phyloP scores from a whole-genome alignment of 2,329 filamentous ascomycete genomes.

The Bisporella sp. region DNA sequence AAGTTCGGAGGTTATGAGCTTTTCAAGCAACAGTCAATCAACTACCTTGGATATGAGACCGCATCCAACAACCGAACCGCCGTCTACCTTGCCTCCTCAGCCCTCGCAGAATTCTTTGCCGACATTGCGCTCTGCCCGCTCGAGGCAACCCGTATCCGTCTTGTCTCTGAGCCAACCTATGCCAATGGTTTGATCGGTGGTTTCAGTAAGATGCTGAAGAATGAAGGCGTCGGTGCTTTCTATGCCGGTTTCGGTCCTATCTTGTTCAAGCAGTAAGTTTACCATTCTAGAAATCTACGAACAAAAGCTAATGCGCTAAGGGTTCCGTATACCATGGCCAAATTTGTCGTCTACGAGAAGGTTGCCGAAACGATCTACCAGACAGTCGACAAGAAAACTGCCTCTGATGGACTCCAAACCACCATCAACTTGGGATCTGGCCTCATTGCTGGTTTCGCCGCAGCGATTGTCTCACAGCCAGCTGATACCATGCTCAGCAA shows the following conservation, averaged over 20 bases:
- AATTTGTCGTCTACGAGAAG: slow-evolving; percentile 93
- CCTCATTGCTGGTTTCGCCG: slow-evolving; percentile 77
- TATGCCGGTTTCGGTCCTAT: slow-evolving; percentile 89
- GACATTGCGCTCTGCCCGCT: slow-evolving; percentile 85
- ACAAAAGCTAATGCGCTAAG: slow-evolving; percentile 32
- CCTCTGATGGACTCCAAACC: slow-evolving; percentile 66
- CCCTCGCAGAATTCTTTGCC: slow-evolving; percentile 60
- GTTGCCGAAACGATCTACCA: slow-evolving; percentile 68
- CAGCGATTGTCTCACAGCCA: slow-evolving; percentile 80
- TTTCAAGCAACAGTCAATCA: slow-evolving; percentile 90
- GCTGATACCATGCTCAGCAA: slow-evolving; percentile 92
- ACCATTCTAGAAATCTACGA: neutral
- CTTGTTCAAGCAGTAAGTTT: slow-evolving; percentile 67
- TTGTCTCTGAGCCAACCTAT: slow-evolving; percentile 82
- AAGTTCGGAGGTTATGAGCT: slow-evolving; percentile 95
- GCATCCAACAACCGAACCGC: slow-evolving; percentile 73
- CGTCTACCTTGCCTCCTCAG: slow-evolving; percentile 70
- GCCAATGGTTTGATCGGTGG: slow-evolving; percentile 73
- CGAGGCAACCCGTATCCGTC: slow-evolving; percentile 88
- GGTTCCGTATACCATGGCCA: slow-evolving; percentile 90
- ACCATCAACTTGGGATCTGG: slow-evolving; percentile 73
- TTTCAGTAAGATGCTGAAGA: slow-evolving; percentile 76
- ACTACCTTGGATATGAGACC: slow-evolving; percentile 68
- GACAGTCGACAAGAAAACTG: slow-evolving; percentile 60
- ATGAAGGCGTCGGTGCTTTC: slow-evolving; percentile 78